Conservation (phyloP, 768 basidiomycete genomes). For the Auricularia heimuer region DNA sequence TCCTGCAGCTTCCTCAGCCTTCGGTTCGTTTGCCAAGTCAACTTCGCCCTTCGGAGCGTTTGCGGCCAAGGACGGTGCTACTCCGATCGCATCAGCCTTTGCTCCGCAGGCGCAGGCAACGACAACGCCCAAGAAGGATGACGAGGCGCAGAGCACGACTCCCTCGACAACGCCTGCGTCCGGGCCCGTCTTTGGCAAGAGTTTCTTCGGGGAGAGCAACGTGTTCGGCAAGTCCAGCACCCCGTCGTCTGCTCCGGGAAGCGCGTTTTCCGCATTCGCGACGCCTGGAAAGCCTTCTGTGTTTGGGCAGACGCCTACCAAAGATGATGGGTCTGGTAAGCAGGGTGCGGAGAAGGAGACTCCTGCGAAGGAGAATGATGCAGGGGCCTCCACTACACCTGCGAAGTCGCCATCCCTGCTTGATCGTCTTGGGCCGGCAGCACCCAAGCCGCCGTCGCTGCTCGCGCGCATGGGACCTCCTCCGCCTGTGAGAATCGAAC, state of each 20-base stretch:
- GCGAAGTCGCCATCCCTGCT: constrained; percentile 16
- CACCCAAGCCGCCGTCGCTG: background rate
- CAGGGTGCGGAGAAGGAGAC: background rate
- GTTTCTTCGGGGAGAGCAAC: background rate
- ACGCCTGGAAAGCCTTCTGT: background rate
- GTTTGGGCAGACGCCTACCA: constrained; percentile 11
- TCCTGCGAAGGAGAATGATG: background rate
- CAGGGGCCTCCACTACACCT: constrained; percentile 16
- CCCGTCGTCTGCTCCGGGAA: background rate
- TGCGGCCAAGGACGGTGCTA: background rate
- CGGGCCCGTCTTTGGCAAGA: background rate
- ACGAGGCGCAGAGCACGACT: background rate
- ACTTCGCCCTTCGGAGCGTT: too few species aligned
- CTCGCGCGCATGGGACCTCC: background rate
- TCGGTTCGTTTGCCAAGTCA: background rate
- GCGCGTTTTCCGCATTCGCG: background rate
- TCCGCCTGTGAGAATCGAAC: background rate
- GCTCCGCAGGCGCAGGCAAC: background rate
- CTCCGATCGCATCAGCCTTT: background rate
- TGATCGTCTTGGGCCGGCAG: background rate
- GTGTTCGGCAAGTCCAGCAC: background rate
- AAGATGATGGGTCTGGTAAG: constrained; percentile 12
- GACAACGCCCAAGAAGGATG: background rate
- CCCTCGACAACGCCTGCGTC: background rate
- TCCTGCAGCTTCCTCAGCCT: background rate